Evolutionary conservation across 139 green algal genomes (phyloP).

Genomic region (Chlorella vulgaris): DNA sequence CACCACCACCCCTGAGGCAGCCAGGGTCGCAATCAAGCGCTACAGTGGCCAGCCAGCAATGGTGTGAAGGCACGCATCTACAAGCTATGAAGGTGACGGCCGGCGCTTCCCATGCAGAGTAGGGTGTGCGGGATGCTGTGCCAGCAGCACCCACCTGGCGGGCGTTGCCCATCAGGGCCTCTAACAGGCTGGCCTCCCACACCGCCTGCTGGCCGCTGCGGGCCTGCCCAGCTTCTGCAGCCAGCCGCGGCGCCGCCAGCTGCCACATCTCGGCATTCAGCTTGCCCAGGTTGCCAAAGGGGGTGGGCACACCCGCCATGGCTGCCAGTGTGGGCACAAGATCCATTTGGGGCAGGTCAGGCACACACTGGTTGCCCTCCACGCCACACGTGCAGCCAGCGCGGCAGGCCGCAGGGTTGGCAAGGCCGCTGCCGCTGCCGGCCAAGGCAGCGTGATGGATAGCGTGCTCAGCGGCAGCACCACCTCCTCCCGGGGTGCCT

Average conservation of each 20-base stretch:
- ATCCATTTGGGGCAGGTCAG: slow-evolving; percentile 80
- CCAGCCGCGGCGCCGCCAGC: slow-evolving; percentile 22
- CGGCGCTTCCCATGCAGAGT: too few relatives aligned
- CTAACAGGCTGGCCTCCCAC: slow-evolving; percentile 21
- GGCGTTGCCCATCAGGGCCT: slow-evolving; percentile 3
- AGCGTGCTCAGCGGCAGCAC: background rate
- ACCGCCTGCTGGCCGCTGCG: background rate
- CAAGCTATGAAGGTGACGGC: too few relatives aligned
- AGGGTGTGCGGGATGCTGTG: too few relatives aligned
- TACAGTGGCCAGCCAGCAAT: too few relatives aligned
- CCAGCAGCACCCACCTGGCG: slow-evolving; percentile 12
- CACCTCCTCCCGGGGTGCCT: background rate
- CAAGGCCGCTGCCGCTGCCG: too few relatives aligned
- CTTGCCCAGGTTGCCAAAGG: slow-evolving; percentile 81
- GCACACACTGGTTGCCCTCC: slow-evolving; percentile 42
- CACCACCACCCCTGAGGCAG: too few relatives aligned
- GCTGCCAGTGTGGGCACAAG: slow-evolving; percentile 82
- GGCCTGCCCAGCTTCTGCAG: background rate
- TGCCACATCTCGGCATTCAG: slow-evolving; percentile 66
- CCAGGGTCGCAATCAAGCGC: too few relatives aligned
- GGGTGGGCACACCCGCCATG: slow-evolving; percentile 84
- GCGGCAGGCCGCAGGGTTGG: slow-evolving; percentile 11
- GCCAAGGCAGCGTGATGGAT: too few relatives aligned
- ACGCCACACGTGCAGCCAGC: slow-evolving; percentile 37
- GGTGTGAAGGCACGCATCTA: too few relatives aligned